These are phyloP conservation scores for Huiozyma naganishii DNA, from an alignment of 805 yeast genomes.

Conservation along the genomic window DNA sequence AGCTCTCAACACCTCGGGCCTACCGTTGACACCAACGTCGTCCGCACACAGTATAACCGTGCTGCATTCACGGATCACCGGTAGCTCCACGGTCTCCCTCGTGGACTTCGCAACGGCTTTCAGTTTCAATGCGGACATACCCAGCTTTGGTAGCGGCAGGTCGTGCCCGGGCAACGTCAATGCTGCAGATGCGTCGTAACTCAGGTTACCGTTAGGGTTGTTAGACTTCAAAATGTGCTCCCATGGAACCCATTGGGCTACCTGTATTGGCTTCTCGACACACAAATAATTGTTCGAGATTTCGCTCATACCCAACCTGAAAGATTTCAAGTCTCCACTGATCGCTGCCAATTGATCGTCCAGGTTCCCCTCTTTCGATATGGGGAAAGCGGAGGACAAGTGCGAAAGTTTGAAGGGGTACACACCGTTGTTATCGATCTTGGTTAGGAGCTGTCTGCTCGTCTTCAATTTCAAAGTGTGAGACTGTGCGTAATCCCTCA, in stretches of 20 bases:
- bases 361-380: conserved; percentile 30
- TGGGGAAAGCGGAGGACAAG: conserved; percentile 51
- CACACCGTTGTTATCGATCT: conserved; percentile 71
- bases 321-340: conserved; percentile 45
- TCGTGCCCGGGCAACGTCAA: conserved; percentile 57
- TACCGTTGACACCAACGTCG: conserved; percentile 30
- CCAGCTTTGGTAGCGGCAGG: conserved; percentile 63
- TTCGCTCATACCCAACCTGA: conserved; percentile 71
- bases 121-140: conserved; percentile 57
- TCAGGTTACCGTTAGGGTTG: conserved; percentile 56
- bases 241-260: conserved; percentile 66
- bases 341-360: conserved; percentile 32
- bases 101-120: conserved; percentile 45
- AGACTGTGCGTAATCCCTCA: conserved; percentile 78
- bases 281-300: conserved; percentile 69
- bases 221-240: conserved; percentile 49
- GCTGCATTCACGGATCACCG: conserved; percentile 67
- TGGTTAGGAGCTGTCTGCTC: conserved; percentile 57
- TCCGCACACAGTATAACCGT: conserved; percentile 55
- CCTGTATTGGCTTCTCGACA: conserved; percentile 59
- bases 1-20: conserved; percentile 57
- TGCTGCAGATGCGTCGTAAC: conserved; percentile 52
- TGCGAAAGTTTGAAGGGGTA: conserved; percentile 84
- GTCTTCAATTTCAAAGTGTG: conserved; percentile 68
- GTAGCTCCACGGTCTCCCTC: conserved; percentile 36